A percentile compares a stretch with the other conserved stretches of the same genome.
phyloP scores from a whole-genome alignment of 257 asterid genomes.

The Solanum paucissectum region DNA sequence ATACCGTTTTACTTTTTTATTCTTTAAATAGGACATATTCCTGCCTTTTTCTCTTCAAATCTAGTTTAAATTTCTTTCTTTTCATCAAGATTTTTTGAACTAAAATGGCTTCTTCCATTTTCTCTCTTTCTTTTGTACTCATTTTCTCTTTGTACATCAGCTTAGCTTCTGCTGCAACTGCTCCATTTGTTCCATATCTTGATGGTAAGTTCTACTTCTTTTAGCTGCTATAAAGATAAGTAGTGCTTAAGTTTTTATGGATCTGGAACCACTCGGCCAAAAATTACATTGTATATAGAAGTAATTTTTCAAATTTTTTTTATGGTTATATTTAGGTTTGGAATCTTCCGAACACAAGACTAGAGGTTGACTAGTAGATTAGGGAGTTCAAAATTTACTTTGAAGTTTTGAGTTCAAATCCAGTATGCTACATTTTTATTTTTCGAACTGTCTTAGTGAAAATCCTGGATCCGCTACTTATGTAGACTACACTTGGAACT shows the following conservation, averaged over 20 bases:
- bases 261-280: neutral
- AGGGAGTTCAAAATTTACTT: neutral
- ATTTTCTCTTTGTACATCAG: slow-evolving; percentile 14
- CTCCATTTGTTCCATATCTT: slow-evolving; percentile 14
- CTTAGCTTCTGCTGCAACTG: slow-evolving; percentile 17
- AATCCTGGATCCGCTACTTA: neutral
- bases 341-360: neutral
- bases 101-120: slow-evolving; percentile 28
- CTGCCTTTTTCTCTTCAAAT: neutral
- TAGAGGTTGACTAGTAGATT: neutral
- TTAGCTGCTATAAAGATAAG: neutral
- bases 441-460: accelerated
- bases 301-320: too few species aligned
- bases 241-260: neutral
- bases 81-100: neutral
- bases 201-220: slow-evolving; percentile 32
- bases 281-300: neutral
- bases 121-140: slow-evolving; percentile 19
- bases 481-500: neutral
- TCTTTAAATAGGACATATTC: neutral
- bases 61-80: neutral
- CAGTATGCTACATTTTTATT: neutral
- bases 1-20: neutral
- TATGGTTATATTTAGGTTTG: neutral
- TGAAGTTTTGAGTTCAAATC: neutral